Conservation (phyloP, 441 rosid genomes). For the Gossypium trilobum region DNA sequence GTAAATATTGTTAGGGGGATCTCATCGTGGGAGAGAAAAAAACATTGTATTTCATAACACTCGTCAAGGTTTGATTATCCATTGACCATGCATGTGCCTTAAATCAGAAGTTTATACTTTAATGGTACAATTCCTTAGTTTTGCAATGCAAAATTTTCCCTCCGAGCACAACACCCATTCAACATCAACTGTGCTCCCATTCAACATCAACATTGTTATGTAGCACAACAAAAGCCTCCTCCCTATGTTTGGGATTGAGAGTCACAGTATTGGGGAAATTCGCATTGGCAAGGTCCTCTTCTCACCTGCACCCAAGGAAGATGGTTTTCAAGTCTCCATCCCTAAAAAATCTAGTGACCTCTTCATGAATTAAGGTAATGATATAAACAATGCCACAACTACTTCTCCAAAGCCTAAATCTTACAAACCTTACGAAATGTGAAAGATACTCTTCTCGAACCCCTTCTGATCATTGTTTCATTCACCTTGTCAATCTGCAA, state of each 20-base stretch:
- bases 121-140: not conserved
- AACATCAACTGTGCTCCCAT: not conserved
- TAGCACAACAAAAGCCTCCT: not conserved
- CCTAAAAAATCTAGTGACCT: not conserved
- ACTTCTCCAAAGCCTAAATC: not conserved
- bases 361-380: not conserved
- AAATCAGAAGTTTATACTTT: not conserved
- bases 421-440: conserved; percentile 71
- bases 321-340: not conserved
- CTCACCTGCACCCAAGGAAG: conserved; percentile 46
- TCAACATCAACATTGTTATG: not conserved
- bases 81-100: not conserved
- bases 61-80: not conserved
- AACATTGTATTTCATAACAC: not conserved
- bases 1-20: not conserved
- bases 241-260: conserved; percentile 46
- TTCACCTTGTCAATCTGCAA: conserved; percentile 75
- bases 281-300: conserved; percentile 58
- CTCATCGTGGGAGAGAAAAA: not conserved
- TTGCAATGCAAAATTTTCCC: not conserved
- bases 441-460: conserved; percentile 74
- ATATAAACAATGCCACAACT: not conserved
- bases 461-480: conserved; percentile 51
- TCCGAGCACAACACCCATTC: not conserved
- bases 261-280: conserved; percentile 69